These are phyloP conservation scores for Cryphonectria radicalis DNA, from an alignment of 2,329 filamentous ascomycete species.

Conservation along the genomic window DNA sequence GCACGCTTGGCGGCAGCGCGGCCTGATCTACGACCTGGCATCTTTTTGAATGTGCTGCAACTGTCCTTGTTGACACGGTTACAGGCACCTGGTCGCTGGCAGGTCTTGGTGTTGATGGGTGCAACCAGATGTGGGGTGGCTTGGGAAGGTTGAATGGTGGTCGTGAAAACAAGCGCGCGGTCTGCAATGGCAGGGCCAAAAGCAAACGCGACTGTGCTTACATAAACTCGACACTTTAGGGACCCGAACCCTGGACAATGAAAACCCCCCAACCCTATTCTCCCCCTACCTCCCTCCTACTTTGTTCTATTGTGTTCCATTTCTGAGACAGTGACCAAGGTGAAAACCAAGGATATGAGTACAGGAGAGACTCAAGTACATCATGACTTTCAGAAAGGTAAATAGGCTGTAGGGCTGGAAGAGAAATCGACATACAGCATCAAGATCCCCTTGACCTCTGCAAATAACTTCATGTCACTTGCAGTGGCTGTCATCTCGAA, in stretches of 20 bases:
- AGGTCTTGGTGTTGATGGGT: background rate
- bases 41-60: slow-evolving; percentile 9
- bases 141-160: background rate
- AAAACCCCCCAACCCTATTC: background rate
- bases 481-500: background rate
- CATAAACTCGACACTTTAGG: background rate
- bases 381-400: background rate
- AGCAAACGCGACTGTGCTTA: slow-evolving; percentile 4
- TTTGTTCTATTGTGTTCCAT: background rate
- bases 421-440: background rate
- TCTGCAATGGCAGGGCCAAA: background rate
- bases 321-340: too few relatives aligned
- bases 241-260: background rate
- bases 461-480: background rate
- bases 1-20: slow-evolving; percentile 50
- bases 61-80: background rate
- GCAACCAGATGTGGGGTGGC: background rate
- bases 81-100: background rate
- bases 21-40: slow-evolving; percentile 46
- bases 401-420: background rate
- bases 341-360: background rate
- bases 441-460: background rate
- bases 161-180: slow-evolving; percentile 11
- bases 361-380: background rate
- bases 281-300: background rate